A percentile compares a stretch with the other conserved stretches of the same genome.
Evolutionary conservation across 2,329 filamentous ascomycete genomes (phyloP).

Genomic region (Alternaria viburni): DNA sequence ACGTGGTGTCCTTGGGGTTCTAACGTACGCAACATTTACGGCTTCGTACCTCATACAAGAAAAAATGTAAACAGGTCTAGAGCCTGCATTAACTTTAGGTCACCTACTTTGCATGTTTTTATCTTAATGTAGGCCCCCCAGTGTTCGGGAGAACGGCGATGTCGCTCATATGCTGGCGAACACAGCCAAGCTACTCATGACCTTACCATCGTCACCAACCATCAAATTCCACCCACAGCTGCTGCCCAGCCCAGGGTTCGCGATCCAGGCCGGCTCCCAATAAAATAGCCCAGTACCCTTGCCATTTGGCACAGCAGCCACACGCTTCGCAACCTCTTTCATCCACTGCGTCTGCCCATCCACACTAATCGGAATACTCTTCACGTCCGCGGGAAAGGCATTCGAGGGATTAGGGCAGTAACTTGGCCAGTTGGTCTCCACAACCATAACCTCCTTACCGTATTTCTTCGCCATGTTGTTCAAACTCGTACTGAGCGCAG

Average conservation of each 20-base stretch:
- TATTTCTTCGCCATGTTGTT: constrained; percentile 66
- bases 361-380: constrained; percentile 65
- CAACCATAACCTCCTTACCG: constrained; percentile 71
- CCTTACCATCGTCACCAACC: constrained; percentile 62
- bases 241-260: constrained; percentile 69
- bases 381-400: constrained; percentile 66
- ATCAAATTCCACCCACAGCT: constrained; percentile 70
- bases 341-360: constrained; percentile 69
- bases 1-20: not conserved
- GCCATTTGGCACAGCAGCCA: constrained; percentile 61
- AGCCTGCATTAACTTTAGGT: too few relatives aligned
- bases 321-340: constrained; percentile 63
- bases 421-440: constrained; percentile 74
- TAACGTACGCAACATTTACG: constrained; percentile 7
- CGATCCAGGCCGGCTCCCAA: constrained; percentile 76
- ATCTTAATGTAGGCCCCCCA: too few relatives aligned
- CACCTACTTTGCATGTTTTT: too few relatives aligned
- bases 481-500: constrained; percentile 62
- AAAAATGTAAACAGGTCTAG: too few relatives aligned
- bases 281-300: constrained; percentile 67
- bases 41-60: not conserved
- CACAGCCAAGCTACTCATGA: constrained; percentile 63
- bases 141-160: too few relatives aligned
- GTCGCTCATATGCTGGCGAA: constrained; percentile 55
- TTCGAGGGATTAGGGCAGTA: constrained; percentile 65